phyloP scores from a whole-genome alignment of 2,329 filamentous ascomycete species.

The Colletotrichum incanum region DNA sequence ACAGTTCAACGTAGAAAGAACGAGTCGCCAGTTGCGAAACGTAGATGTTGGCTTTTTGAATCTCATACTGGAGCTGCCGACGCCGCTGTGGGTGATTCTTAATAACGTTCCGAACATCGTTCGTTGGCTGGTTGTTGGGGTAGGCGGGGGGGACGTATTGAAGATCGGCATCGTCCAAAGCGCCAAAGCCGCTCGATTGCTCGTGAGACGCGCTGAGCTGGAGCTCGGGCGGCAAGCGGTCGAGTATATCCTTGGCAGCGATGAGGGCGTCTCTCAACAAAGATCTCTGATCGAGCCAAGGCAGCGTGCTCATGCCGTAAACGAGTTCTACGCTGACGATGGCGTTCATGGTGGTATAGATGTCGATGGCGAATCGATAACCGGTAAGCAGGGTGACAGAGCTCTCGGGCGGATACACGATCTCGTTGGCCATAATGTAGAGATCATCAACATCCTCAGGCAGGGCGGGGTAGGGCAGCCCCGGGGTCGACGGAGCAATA shows the following conservation, averaged over 20 bases:
- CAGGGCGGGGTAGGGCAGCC: conserved; percentile 83
- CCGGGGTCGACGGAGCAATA: conserved; percentile 82
- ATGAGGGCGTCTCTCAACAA: conserved; percentile 80
- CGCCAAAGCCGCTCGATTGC: conserved; percentile 55
- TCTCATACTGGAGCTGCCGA: conserved; percentile 82
- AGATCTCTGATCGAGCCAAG: conserved; percentile 83
- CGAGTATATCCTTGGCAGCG: conserved; percentile 78
- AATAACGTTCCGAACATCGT: conserved; percentile 67
- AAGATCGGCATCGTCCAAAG: conserved; percentile 62
- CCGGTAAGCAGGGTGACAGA: conserved; percentile 81
- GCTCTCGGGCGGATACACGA: conserved; percentile 79
- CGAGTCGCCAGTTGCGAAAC: conserved; percentile 85
- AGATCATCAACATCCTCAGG: conserved; percentile 89
- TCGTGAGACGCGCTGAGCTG: conserved; percentile 65
- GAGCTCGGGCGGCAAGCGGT: conserved; percentile 79
- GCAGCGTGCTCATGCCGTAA: conserved; percentile 83
- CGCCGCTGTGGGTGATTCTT: conserved; percentile 65
- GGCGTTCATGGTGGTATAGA: conserved; percentile 86
- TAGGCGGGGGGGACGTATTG: conserved; percentile 69
- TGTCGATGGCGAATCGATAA: conserved; percentile 84
- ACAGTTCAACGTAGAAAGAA: conserved; percentile 89
- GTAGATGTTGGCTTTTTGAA: conserved; percentile 93
- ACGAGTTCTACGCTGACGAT: conserved; percentile 86
- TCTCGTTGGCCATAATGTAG: conserved; percentile 80
- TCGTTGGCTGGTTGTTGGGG: conserved; percentile 60